These are phyloP conservation scores for Ophioceras dolichostomum DNA, from an alignment of 2,329 filamentous ascomycete species.

Conservation along the genomic window DNA sequence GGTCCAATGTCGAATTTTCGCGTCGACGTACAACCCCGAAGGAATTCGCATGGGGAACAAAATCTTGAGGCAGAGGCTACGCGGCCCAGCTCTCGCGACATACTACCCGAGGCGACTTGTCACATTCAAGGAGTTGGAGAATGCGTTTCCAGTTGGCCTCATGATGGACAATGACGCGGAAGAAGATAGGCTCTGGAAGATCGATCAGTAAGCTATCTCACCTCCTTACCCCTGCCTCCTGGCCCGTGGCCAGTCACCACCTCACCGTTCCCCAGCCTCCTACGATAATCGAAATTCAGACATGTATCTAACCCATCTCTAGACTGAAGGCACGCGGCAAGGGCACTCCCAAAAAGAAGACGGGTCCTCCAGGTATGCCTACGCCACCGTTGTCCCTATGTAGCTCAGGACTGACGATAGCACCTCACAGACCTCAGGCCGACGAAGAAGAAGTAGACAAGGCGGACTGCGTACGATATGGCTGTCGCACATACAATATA, in stretches of 20 bases:
- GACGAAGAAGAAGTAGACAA: constrained; percentile 13
- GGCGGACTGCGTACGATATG: too few relatives aligned
- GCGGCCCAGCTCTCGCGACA: constrained; percentile 67
- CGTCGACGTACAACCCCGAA: constrained; percentile 80
- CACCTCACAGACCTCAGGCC: too few relatives aligned
- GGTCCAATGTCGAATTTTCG: constrained; percentile 88
- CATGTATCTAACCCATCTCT: constrained; percentile 6
- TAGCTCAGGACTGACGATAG: too few relatives aligned
- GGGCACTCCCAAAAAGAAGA: constrained; percentile 82
- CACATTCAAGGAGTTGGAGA: constrained; percentile 62
- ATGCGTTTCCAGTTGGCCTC: constrained; percentile 52
- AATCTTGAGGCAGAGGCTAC: constrained; percentile 76
- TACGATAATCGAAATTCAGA: too few relatives aligned
- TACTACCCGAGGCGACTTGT: constrained; percentile 77
- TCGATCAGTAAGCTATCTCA: constrained; percentile 45
- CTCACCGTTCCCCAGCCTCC: too few relatives aligned
- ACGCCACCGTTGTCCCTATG: constrained; percentile 15
- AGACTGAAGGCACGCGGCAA: constrained; percentile 74
- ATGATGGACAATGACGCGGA: constrained; percentile 64
- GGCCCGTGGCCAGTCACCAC: too few relatives aligned
- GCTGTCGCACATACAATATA: too few relatives aligned
- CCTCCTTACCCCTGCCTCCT: too few relatives aligned
- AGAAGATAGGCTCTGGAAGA: constrained; percentile 65
- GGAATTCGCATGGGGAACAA: constrained; percentile 78
- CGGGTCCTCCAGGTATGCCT: constrained; percentile 28